A percentile compares a stretch with the other conserved stretches of the same genome.
Evolutionary conservation across 306 rosid genomes (phyloP).

Genomic region (Sicyos edulis): DNA sequence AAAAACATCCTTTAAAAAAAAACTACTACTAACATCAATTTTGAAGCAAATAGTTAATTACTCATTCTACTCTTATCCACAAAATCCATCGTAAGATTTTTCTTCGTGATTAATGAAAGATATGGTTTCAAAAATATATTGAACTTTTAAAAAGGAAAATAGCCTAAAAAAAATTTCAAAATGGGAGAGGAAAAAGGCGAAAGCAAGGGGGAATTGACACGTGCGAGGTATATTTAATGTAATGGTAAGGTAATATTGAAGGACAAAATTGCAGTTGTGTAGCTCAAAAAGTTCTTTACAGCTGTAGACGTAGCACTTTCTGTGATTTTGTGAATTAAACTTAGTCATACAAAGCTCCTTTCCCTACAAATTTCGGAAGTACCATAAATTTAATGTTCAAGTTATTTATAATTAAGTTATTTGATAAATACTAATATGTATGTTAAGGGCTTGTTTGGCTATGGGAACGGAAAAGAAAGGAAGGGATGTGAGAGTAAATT

Average conservation of each 20-base stretch:
- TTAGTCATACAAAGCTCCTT: not conserved
- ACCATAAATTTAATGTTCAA: not conserved
- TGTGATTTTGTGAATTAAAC: constrained; percentile 1
- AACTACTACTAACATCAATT: too few relatives aligned
- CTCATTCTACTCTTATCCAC: too few relatives aligned
- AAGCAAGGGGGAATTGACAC: not conserved
- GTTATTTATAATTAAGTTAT: not conserved
- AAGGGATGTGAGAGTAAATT: too few relatives aligned
- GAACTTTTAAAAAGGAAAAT: too few relatives aligned
- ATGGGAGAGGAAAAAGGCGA: not conserved
- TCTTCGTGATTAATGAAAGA: too few relatives aligned
- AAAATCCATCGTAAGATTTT: too few relatives aligned
- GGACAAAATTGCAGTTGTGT: constrained; percentile 8
- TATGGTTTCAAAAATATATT: too few relatives aligned
- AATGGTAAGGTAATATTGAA: not conserved
- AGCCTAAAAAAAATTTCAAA: not conserved
- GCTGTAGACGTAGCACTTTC: constrained; percentile 2
- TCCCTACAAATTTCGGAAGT: not conserved
- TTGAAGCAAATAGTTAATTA: too few relatives aligned
- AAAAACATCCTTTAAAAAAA: too few relatives aligned
- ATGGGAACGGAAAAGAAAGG: too few relatives aligned
- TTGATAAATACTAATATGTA: not conserved
- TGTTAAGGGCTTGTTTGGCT: too few relatives aligned
- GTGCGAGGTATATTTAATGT: not conserved
- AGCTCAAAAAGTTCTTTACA: constrained; percentile 2